A percentile compares a stretch with the other conserved stretches of the same genome.
phyloP scores from a whole-genome alignment of 2,329 filamentous ascomycete species.

The Pleoardoris graminearum region DNA sequence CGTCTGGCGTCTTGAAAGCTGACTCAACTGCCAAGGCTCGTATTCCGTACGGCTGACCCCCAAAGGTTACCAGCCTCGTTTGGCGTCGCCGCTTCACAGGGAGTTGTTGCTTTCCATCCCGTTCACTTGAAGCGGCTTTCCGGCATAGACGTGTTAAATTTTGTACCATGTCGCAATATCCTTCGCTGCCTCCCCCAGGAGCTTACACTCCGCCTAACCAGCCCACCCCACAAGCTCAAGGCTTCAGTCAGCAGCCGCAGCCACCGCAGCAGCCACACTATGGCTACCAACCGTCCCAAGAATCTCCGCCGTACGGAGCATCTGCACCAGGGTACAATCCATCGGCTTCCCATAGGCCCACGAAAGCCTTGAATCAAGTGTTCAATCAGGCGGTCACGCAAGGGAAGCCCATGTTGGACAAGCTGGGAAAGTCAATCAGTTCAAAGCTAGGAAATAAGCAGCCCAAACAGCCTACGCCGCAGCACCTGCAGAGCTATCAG shows the following conservation, averaged over 20 bases:
- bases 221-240: constrained; percentile 18
- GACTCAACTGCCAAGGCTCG: constrained; percentile 7
- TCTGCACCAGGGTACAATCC: constrained; percentile 19
- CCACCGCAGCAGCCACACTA: constrained; percentile 27
- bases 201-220: constrained; percentile 31
- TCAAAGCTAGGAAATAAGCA: constrained; percentile 38
- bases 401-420: constrained; percentile 43
- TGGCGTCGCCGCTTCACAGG: not conserved
- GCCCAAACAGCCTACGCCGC: constrained; percentile 23
- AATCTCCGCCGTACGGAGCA: constrained; percentile 21
- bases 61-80: constrained; percentile 7
- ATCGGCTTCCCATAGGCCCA: constrained; percentile 22
- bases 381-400: constrained; percentile 43
- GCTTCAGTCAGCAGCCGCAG: constrained; percentile 24
- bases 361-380: constrained; percentile 34
- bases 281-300: constrained; percentile 20
- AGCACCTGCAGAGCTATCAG: constrained; percentile 37
- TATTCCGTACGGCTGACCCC: constrained; percentile 5
- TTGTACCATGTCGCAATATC: constrained; percentile 38
- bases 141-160: not conserved
- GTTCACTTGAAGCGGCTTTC: not conserved
- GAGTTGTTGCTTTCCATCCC: not conserved
- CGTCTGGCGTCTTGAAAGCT: not conserved
- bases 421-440: constrained; percentile 42
- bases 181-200: constrained; percentile 33